A percentile compares a stretch with the other conserved stretches of the same genome.
These are phyloP conservation scores for Oldenlandia corymbosa DNA, from an alignment of 257 asterid genomes.

Conservation along the genomic window DNA sequence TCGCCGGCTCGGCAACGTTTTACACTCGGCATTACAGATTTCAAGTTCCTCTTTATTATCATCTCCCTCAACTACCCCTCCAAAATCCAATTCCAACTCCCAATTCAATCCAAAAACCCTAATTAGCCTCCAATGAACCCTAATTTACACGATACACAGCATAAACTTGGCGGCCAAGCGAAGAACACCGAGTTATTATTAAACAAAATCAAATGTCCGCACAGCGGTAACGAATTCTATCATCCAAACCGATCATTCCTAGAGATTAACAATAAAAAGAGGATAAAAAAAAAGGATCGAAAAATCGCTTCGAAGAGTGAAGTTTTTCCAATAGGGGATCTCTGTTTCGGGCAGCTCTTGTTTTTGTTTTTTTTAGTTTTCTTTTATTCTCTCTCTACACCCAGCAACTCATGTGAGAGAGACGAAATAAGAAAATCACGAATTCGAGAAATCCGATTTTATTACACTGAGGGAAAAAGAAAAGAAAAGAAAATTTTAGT, in stretches of 20 bases:
- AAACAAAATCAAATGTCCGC: background rate
- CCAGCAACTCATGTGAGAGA: slow-evolving; percentile 46
- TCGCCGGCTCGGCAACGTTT: slow-evolving; percentile 69
- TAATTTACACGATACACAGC: slow-evolving; percentile 13
- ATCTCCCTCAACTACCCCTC: slow-evolving; percentile 25
- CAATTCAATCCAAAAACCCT: slow-evolving; percentile 33
- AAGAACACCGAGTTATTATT: background rate
- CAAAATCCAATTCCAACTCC: slow-evolving; percentile 11
- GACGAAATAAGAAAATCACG: slow-evolving; percentile 13
- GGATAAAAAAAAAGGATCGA: background rate
- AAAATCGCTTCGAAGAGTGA: background rate
- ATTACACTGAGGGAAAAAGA: background rate
- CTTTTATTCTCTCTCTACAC: slow-evolving; percentile 20
- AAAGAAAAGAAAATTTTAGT: slow-evolving; percentile 19
- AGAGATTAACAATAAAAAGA: too few species aligned
- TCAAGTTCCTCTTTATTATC: slow-evolving; percentile 86
- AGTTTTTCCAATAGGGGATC: slow-evolving; percentile 58
- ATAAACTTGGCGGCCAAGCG: slow-evolving; percentile 13
- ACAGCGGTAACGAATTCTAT: background rate
- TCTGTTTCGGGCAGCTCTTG: slow-evolving; percentile 41
- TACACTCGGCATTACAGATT: slow-evolving; percentile 93
- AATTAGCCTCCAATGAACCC: slow-evolving; percentile 30
- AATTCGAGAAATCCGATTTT: slow-evolving; percentile 7
- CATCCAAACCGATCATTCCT: background rate
- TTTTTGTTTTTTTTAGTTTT: background rate